phyloP scores from a whole-genome alignment of 1,139 yeast genomes.

The Pichia sp. region DNA sequence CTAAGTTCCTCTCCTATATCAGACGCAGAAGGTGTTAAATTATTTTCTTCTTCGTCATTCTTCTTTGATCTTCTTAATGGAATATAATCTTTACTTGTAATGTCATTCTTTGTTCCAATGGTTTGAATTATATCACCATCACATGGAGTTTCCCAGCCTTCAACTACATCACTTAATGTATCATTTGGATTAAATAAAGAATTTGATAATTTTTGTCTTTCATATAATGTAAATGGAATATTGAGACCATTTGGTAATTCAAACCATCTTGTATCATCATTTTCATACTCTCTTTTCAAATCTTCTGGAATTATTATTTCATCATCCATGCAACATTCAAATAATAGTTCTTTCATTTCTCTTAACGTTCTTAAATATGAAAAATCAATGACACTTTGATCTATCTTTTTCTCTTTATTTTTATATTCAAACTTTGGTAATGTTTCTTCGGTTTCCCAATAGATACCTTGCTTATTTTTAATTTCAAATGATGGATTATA shows the following conservation, averaged over 20 bases:
- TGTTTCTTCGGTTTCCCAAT: constrained; percentile 24
- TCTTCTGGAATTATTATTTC: constrained; percentile 12
- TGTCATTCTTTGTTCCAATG: constrained; percentile 25
- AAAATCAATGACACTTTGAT: constrained; percentile 36
- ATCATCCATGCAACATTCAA: constrained; percentile 23
- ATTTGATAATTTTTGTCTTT: constrained; percentile 67
- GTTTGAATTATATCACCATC: constrained; percentile 25
- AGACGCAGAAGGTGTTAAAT: background rate
- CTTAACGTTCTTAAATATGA: constrained; percentile 35
- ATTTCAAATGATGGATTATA: constrained; percentile 33
- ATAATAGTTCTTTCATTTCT: constrained; percentile 57
- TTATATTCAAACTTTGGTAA: constrained; percentile 27
- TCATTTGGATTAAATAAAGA: constrained; percentile 61
- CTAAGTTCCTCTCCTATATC: background rate
- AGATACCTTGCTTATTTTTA: constrained; percentile 31
- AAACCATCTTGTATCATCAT: constrained; percentile 44
- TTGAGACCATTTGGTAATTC: constrained; percentile 76
- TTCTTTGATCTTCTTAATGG: constrained; percentile 60
- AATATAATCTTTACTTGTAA: constrained; percentile 49
- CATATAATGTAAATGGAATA: constrained; percentile 44
- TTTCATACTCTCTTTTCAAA: constrained; percentile 14
- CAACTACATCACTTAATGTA: constrained; percentile 25
- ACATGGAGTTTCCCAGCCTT: constrained; percentile 27
- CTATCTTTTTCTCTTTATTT: constrained; percentile 30
- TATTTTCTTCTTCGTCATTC: constrained; percentile 26